Percentiles rank a stretch among this genome's conserved stretches.
Evolutionary conservation across 345 rosid species (phyloP).

Genomic region (thale cress (Arabidopsis thaliana)): TAIR10.1 NC_003070.9:29690001-29690500

Average conservation of each 20-base stretch:
- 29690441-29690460: not conserved
- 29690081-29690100: slow-evolving; percentile 57
- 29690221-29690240: slow-evolving; percentile 59
- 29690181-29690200: slow-evolving; percentile 51
- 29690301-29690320: slow-evolving; percentile 9
- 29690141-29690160: slow-evolving; percentile 48
- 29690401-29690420: slow-evolving; percentile 51
- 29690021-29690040: slow-evolving; percentile 14
- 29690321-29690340: not conserved
- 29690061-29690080: slow-evolving; percentile 17
- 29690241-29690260: slow-evolving; percentile 53
- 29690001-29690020: slow-evolving; percentile 37
- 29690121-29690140: slow-evolving; percentile 41
- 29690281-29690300: not conserved
- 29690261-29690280: slow-evolving; percentile 56
- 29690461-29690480: not conserved
- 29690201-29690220: slow-evolving; percentile 58
- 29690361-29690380: slow-evolving; percentile 44
- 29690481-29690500: not conserved
- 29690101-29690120: slow-evolving; percentile 47
- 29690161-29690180: slow-evolving; percentile 50
- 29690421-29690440: slow-evolving; percentile 44
- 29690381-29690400: slow-evolving; percentile 45
- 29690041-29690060: slow-evolving; percentile 11
- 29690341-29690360: not conserved